Conservation (phyloP, 148 eudicot genomes). For the Fagopyrum homotropicum region DNA sequence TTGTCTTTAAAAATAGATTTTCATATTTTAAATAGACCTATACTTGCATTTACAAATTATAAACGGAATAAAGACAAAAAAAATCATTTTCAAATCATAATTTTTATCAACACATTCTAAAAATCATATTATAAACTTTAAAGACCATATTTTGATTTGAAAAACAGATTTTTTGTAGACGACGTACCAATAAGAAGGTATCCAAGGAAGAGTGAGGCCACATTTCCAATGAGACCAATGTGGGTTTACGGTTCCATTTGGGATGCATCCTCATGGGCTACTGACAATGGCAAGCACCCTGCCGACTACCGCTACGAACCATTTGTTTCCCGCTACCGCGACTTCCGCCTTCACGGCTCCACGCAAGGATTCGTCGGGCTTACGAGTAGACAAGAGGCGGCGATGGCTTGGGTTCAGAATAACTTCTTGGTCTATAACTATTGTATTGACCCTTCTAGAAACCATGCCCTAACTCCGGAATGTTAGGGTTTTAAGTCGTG, state of each 20-base stretch:
- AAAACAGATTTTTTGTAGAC: constrained; percentile 78
- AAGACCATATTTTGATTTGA: neutral
- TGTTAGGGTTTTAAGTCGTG: constrained; percentile 22
- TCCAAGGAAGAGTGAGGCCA: constrained; percentile 59
- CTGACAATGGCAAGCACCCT: constrained; percentile 82
- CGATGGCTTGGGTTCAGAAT: constrained; percentile 72
- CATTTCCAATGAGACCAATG: constrained; percentile 93
- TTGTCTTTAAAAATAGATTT: neutral
- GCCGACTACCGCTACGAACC: constrained; percentile 87
- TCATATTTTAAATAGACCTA: no score
- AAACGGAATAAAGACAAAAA: neutral
- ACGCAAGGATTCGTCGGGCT: constrained; percentile 58
- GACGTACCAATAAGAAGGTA: constrained; percentile 92
- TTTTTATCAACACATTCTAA: neutral
- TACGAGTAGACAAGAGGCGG: constrained; percentile 31
- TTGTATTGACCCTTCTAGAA: constrained; percentile 62
- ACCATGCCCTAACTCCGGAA: constrained; percentile 80
- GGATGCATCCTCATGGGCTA: constrained; percentile 99
- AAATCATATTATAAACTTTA: no score
- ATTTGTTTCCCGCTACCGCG: constrained; percentile 57
- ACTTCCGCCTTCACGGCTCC: constrained; percentile 69
- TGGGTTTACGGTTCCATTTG: constrained; percentile 95
- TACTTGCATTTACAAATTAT: no score
- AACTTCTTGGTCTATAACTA: constrained; percentile 64
- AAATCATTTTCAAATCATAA: neutral